Evolutionary conservation across 2,329 filamentous ascomycete genomes (phyloP).

Genomic region (Penicillium sp.): DNA sequence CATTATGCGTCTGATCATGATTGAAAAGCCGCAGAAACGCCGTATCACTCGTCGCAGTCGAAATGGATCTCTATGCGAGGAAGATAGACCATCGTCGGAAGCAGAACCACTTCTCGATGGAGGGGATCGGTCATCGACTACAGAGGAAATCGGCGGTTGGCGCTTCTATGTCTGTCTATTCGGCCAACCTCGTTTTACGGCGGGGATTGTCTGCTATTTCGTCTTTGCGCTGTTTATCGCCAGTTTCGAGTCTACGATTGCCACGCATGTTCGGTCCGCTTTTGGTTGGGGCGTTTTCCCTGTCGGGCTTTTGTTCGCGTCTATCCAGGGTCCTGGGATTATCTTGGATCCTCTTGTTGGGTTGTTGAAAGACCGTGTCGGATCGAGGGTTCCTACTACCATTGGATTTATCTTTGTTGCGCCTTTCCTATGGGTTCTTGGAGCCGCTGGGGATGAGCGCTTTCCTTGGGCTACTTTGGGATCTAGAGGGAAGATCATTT

Average conservation of each 20-base stretch:
- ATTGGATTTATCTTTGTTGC: conserved; percentile 1
- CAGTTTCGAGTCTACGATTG: conserved; percentile 10
- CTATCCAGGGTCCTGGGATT: conserved; percentile 11
- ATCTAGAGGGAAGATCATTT: not conserved
- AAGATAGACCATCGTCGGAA: not conserved
- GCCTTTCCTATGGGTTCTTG: conserved; percentile 3
- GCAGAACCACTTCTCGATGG: not conserved
- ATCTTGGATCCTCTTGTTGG: conserved; percentile 5
- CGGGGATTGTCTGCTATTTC: conserved; percentile 7
- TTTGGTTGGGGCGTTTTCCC: conserved; percentile 14
- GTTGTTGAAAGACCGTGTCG: conserved; percentile 2
- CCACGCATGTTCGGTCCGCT: conserved; percentile 8
- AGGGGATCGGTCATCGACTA: not conserved
- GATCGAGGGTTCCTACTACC: not conserved
- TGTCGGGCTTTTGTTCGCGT: conserved; percentile 10
- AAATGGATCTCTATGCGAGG: not conserved
- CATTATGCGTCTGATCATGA: conserved; percentile 21
- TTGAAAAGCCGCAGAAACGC: conserved; percentile 3
- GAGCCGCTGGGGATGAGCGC: not conserved
- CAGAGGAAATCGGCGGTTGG: conserved; percentile 1
- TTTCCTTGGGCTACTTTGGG: conserved; percentile 2
- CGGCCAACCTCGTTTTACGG: conserved; percentile 1
- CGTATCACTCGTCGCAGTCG: not conserved
- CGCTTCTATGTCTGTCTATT: conserved; percentile 8
- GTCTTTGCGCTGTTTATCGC: conserved; percentile 11